These are phyloP conservation scores for Fusarium keratoplasticum DNA, from an alignment of 2,329 filamentous ascomycete species.

Conservation along the genomic window DNA sequence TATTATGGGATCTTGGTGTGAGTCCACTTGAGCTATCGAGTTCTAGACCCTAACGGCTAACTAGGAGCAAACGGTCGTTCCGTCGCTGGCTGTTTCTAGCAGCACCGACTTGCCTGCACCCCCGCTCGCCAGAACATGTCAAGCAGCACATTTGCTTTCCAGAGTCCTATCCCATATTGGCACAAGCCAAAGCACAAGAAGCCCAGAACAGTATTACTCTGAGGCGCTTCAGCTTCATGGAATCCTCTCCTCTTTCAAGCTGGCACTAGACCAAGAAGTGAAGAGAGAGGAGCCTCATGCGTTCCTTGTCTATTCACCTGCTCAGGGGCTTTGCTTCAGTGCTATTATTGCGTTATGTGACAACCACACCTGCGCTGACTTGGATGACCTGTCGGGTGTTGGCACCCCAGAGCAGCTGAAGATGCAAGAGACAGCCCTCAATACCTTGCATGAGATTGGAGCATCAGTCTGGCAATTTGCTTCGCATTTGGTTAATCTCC, in stretches of 20 bases:
- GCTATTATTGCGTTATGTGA: constrained; percentile 12
- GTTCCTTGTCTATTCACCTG: constrained; percentile 1
- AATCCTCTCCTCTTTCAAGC: constrained; percentile 5
- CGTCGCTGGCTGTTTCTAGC: constrained; percentile 16
- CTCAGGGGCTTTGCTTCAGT: constrained; percentile 6
- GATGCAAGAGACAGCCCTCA: constrained; percentile 6
- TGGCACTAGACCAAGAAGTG: constrained; percentile 5
- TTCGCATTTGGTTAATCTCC: neutral
- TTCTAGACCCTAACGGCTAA: neutral
- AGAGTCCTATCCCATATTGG: constrained; percentile 6
- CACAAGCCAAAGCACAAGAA: neutral
- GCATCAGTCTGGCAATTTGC: neutral
- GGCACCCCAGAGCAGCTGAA: constrained; percentile 13
- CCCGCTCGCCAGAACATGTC: constrained; percentile 10
- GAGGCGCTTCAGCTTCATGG: constrained; percentile 5
- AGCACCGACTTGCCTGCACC: constrained; percentile 5
- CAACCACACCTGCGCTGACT: constrained; percentile 9
- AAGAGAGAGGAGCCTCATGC: neutral
- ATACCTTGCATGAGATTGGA: constrained; percentile 5
- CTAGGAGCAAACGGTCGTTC: constrained; percentile 11
- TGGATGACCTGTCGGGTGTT: constrained; percentile 11
- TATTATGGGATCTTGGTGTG: constrained; percentile 9
- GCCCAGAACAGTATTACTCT: neutral
- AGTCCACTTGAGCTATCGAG: neutral
- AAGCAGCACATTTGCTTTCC: constrained; percentile 15